These are phyloP conservation scores for Lablab purpureus DNA, from an alignment of 306 rosid species.

Conservation along the genomic window DNA sequence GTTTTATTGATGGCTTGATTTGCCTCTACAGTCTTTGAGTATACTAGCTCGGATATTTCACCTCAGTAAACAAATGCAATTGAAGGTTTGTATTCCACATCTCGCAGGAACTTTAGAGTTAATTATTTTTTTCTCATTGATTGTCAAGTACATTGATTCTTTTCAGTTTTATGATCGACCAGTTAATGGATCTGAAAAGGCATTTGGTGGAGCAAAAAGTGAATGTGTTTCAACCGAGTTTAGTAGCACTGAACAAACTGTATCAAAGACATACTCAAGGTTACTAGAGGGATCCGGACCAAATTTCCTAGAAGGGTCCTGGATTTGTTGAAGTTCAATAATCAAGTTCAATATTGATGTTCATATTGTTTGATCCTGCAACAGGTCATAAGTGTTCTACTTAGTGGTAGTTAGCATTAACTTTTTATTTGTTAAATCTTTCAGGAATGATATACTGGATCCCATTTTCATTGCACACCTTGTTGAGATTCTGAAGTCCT, in stretches of 20 bases:
- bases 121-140: constrained; percentile 41
- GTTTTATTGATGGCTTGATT: constrained; percentile 46
- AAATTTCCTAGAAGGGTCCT: constrained; percentile 6
- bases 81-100: constrained; percentile 67
- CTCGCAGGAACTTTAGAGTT: constrained; percentile 41
- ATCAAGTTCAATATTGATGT: constrained; percentile 25
- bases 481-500: constrained; percentile 75
- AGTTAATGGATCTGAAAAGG: constrained; percentile 60
- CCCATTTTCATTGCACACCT: constrained; percentile 58
- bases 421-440: constrained; percentile 2
- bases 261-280: constrained; percentile 55
- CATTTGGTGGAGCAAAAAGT: constrained; percentile 40
- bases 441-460: constrained; percentile 72
- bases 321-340: constrained; percentile 25
- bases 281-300: constrained; percentile 41
- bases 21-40: constrained; percentile 67
- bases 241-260: constrained; percentile 41
- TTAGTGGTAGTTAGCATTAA: constrained; percentile 7
- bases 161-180: constrained; percentile 81
- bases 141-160: constrained; percentile 56
- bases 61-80: constrained; percentile 78
- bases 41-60: constrained; percentile 77
- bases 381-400: constrained; percentile 12
- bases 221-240: constrained; percentile 43
- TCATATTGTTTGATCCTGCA: constrained; percentile 31